These are phyloP conservation scores for Phytopythium chamaehyphon DNA, from an alignment of 352 stramenopile genomes.

Conservation along the genomic window DNA sequence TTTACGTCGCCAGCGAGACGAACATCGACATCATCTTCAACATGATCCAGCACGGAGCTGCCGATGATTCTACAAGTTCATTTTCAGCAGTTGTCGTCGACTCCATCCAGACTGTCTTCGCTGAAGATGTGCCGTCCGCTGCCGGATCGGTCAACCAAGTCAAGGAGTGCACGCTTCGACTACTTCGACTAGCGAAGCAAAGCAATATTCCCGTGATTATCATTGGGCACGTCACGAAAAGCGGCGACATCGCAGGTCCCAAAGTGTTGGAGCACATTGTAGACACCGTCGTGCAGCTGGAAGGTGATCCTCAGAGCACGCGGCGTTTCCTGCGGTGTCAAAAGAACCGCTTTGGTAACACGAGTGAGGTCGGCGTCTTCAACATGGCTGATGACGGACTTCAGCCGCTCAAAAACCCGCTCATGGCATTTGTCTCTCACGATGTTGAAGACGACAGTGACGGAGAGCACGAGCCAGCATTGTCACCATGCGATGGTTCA, in stretches of 20 bases:
- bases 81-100: constrained; percentile 91
- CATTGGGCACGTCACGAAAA: constrained; percentile 97
- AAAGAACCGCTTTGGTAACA: constrained; percentile 97
- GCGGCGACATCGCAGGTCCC: constrained; percentile 93
- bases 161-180: constrained; percentile 92
- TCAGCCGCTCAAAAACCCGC: constrained; percentile 68
- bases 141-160: constrained; percentile 92
- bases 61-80: constrained; percentile 2
- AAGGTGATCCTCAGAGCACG: constrained; percentile 83
- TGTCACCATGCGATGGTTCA: constrained; percentile 58
- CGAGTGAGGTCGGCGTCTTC: constrained; percentile 95
- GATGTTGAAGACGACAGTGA: constrained; percentile 21
- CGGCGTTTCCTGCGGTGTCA: constrained; percentile 90
- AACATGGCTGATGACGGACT: constrained; percentile 90
- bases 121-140: constrained; percentile 71
- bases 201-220: constrained; percentile 90
- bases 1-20: constrained; percentile 83
- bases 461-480: constrained; percentile 8
- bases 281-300: constrained; percentile 95
- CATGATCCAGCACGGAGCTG: constrained; percentile 38
- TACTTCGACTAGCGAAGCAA: constrained; percentile 93
- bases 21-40: constrained; percentile 75
- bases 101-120: constrained; percentile 96
- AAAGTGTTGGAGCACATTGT: constrained; percentile 90
- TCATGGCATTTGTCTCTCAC: constrained; percentile 76